Evolutionary conservation across 192 early-diverging fungal species (phyloP).

Genomic region (Coemansia sp.): DNA sequence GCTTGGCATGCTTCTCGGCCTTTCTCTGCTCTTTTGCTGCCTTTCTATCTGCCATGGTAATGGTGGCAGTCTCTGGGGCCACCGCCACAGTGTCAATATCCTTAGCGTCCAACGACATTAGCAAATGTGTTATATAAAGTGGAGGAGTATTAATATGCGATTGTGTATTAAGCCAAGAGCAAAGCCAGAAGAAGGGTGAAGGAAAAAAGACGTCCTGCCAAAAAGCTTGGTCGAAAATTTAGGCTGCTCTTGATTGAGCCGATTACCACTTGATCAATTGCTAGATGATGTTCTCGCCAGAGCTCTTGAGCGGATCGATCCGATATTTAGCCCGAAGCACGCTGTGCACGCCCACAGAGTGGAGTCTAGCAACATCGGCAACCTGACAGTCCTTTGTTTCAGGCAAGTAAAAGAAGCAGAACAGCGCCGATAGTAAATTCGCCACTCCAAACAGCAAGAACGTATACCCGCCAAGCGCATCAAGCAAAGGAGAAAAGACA

Average conservation of each 20-base stretch:
- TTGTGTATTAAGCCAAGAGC: neutral
- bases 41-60: constrained; percentile 7
- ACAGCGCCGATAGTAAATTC: constrained; percentile 60
- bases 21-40: constrained; percentile 11
- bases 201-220: neutral
- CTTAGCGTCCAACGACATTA: constrained; percentile 8
- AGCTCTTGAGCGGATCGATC: neutral
- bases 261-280: neutral
- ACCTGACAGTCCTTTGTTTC: constrained; percentile 75
- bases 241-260: constrained; percentile 2
- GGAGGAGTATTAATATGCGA: neutral
- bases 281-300: neutral
- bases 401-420: constrained; percentile 66
- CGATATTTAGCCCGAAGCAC: constrained; percentile 24
- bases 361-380: constrained; percentile 59
- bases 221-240: constrained; percentile 14
- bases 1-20: constrained; percentile 48
- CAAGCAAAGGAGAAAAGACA: constrained; percentile 53
- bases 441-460: constrained; percentile 69
- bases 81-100: neutral
- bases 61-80: neutral
- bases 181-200: constrained; percentile 3
- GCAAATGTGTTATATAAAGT: constrained; percentile 1
- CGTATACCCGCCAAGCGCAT: constrained; percentile 41
- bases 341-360: constrained; percentile 50